Evolutionary conservation across 2,329 filamentous ascomycete species (phyloP).

Genomic region (Apiospora malaysiana): DNA sequence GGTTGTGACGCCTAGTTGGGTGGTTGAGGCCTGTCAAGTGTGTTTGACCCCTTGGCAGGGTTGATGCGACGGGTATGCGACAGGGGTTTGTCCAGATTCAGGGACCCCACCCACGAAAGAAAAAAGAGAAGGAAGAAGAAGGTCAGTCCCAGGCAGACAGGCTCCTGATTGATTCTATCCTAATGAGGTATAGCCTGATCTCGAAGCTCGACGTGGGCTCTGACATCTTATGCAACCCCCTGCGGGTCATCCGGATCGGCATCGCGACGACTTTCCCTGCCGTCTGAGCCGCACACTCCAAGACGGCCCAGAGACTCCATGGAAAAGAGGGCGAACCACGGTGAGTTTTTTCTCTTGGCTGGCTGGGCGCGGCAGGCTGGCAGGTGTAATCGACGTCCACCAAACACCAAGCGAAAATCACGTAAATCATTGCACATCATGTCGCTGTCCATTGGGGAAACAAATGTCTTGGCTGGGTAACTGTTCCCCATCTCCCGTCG

Average conservation of each 20-base stretch:
- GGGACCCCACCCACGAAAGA: background rate
- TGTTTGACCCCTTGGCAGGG: conserved; percentile 11
- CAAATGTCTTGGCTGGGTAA: background rate
- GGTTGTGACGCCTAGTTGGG: background rate
- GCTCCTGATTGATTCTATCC: conserved; percentile 12
- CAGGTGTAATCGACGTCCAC: background rate
- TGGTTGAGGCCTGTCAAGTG: background rate
- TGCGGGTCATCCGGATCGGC: background rate
- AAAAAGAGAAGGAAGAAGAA: background rate
- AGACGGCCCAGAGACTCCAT: background rate
- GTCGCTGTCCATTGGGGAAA: background rate
- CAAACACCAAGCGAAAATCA: conserved; percentile 15
- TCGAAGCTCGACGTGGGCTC: background rate
- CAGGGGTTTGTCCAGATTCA: conserved; percentile 12
- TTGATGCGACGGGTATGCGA: conserved; percentile 15
- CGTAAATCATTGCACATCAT: conserved; percentile 14
- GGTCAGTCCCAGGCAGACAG: background rate
- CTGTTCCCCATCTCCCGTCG: background rate
- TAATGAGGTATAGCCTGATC: background rate
- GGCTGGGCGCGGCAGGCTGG: too few relatives aligned
- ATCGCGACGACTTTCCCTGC: conserved; percentile 14
- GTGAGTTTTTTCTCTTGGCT: background rate
- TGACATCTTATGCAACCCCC: conserved; percentile 11
- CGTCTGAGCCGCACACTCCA: background rate
- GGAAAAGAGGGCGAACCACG: background rate